phyloP scores from a whole-genome alignment of 805 yeast genomes.

The Lachancea lanzarotensis region DNA sequence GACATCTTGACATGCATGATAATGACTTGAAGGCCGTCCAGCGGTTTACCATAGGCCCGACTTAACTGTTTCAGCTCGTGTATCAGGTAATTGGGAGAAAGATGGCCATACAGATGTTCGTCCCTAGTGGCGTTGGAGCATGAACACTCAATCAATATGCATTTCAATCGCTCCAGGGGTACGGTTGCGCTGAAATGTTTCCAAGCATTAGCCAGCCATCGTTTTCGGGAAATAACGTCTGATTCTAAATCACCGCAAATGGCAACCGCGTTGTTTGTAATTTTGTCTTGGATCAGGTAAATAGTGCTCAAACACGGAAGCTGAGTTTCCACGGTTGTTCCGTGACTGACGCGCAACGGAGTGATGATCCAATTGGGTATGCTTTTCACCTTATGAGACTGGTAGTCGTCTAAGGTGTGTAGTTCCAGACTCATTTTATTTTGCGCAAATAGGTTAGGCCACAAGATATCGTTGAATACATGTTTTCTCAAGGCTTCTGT shows the following conservation, averaged over 20 bases:
- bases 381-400: conserved; percentile 11
- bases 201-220: conserved; percentile 47
- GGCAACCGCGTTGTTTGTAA: conserved; percentile 37
- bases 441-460: conserved; percentile 59
- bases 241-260: conserved; percentile 84
- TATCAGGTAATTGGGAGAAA: conserved; percentile 60
- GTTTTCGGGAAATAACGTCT: conserved; percentile 42
- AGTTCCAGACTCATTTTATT: conserved; percentile 23
- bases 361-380: conserved; percentile 27
- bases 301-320: conserved; percentile 43
- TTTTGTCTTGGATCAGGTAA: conserved; percentile 43
- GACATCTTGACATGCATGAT: conserved; percentile 50
- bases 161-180: conserved; percentile 36
- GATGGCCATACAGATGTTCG: conserved; percentile 66
- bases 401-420: conserved; percentile 6
- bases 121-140: conserved; percentile 39
- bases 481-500: conserved; percentile 44
- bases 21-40: conserved; percentile 32
- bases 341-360: conserved; percentile 38
- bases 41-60: conserved; percentile 38
- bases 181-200: conserved; percentile 42
- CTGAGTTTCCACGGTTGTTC: conserved; percentile 31
- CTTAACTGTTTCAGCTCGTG: conserved; percentile 42
- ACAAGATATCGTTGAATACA: conserved; percentile 65
- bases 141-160: conserved; percentile 76